Evolutionary conservation across 495 filamentous ascomycete genomes (phyloP).

Genomic region (Rostrohypoxylon terebratum): DNA sequence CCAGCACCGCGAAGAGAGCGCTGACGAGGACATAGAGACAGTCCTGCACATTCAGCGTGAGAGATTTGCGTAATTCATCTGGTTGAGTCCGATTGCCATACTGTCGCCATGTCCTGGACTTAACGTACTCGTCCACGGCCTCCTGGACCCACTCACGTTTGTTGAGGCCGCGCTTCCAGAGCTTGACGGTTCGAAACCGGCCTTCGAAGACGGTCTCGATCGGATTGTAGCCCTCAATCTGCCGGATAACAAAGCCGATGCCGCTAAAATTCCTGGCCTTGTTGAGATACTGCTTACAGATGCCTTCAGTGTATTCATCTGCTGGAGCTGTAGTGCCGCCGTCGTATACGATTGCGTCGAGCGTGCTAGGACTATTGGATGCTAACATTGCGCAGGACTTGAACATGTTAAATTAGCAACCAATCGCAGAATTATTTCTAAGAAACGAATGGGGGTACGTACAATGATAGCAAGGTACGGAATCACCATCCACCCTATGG

Average conservation of each 20-base stretch:
- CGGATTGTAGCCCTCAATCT: constrained; percentile 42
- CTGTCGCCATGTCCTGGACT: constrained; percentile 11
- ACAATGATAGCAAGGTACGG: constrained; percentile 46
- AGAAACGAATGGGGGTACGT: constrained; percentile 11
- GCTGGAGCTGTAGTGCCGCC: constrained; percentile 26
- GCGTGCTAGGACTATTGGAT: constrained; percentile 44
- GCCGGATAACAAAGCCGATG: constrained; percentile 19
- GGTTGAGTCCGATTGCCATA: constrained; percentile 6
- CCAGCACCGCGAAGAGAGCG: constrained; percentile 47
- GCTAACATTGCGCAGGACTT: constrained; percentile 43
- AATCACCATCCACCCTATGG: constrained; percentile 51
- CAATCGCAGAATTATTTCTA: neutral
- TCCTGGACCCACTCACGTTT: constrained; percentile 50
- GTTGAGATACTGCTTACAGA: constrained; percentile 24
- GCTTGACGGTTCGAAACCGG: constrained; percentile 46
- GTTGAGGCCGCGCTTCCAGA: constrained; percentile 50
- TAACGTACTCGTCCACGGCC: constrained; percentile 41
- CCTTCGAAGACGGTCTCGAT: constrained; percentile 45
- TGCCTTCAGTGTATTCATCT: constrained; percentile 39
- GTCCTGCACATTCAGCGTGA: constrained; percentile 38
- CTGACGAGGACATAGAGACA: constrained; percentile 48
- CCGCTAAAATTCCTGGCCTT: constrained; percentile 27
- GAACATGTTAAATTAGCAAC: constrained; percentile 18
- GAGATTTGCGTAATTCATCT: constrained; percentile 29
- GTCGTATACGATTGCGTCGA: constrained; percentile 49